Base-by-base conservation (phyloP, 2,329 filamentous ascomycete genomes). In the Pezicula carpinea region DNA sequence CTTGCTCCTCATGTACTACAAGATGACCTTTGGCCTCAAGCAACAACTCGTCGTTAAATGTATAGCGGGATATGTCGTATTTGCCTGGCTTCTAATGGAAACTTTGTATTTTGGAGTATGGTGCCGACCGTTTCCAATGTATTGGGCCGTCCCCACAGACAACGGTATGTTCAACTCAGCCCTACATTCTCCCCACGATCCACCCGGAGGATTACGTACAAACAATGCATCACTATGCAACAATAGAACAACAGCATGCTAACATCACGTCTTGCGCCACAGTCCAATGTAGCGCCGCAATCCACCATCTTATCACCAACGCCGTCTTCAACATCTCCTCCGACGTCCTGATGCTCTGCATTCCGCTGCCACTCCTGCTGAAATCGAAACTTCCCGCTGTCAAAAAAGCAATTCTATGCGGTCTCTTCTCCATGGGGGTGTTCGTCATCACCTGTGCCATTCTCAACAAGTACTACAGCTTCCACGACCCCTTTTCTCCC, bases 291-390 rank as follows among this genome's bases (percentile, higher is more conserved):
- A 76, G 77, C 1, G 74, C 78, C 0, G 71, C 76, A 2, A 68
- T 73, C 14, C 68, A 79, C 56, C 81, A 81, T 54, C 69, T 80
- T 10, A 80, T 81, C 43, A 74, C 76, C 14, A 79, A 82, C 49
- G 73, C 76, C 1, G 68, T 72, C 4, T 73, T 83, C 58, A 83
- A 84, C 54, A 74, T 83, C 41, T 73, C 75, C 2, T 80, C 77
- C 21, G 80, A 83, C 52, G 32, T 81, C 2, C 70, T 78, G 65
- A 82, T 84, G 58, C 73, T 83, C 22, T 57, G 70, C 3, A 73
- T 83, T 17, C 77, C 79, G 1, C 68, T 83, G 52, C 78, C 79
- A 1, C 59, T 76, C 32, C 55, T 63, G 15, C 47, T 63, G 5
- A 53, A 69, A 21, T 70, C 79, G 1, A 69, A 72, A 39, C 65